Percentiles rank a stretch among this genome's conserved stretches.
Conservation (phyloP, 2,329 filamentous ascomycete species). For the Paraconiothyrium sp. region DNA sequence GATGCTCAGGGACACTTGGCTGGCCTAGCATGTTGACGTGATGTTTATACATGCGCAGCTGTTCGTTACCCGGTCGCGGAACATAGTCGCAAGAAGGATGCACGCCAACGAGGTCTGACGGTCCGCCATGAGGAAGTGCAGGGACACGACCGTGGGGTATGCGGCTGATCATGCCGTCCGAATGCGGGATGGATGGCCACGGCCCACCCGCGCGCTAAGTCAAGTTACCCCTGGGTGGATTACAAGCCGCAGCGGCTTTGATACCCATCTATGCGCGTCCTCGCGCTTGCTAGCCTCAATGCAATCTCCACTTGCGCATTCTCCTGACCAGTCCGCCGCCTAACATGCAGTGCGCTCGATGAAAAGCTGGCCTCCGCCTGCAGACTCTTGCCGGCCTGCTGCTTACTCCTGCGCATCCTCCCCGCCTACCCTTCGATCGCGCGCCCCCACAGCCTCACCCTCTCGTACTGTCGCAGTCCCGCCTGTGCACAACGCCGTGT, state of each 20-base stretch:
- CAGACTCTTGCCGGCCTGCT: slow-evolving; percentile 32
- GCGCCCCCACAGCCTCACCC: slow-evolving; percentile 30
- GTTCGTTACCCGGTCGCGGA: neutral
- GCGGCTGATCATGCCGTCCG: slow-evolving; percentile 5
- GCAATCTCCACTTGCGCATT: slow-evolving; percentile 23
- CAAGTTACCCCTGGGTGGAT: neutral
- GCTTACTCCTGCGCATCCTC: slow-evolving; percentile 35
- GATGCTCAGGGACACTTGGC: neutral
- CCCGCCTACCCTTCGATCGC: slow-evolving; percentile 31
- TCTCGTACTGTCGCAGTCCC: neutral
- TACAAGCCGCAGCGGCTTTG: neutral
- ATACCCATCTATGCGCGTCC: neutral
- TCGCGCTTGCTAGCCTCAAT: slow-evolving; percentile 7
- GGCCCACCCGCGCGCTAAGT: neutral
- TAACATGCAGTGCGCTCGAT: slow-evolving; percentile 40
- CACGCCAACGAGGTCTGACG: neutral
- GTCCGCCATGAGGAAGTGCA: neutral
- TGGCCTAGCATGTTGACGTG: neutral
- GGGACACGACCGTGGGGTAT: neutral
- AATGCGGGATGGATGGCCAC: slow-evolving; percentile 7
- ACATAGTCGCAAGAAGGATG: neutral
- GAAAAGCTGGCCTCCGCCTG: slow-evolving; percentile 35
- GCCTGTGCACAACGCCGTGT: slow-evolving; percentile 6
- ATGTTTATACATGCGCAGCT: neutral
- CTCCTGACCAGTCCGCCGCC: slow-evolving; percentile 24